Conservation (phyloP, 176 grass and related monocot species). For the Ananas comosus region DNA sequence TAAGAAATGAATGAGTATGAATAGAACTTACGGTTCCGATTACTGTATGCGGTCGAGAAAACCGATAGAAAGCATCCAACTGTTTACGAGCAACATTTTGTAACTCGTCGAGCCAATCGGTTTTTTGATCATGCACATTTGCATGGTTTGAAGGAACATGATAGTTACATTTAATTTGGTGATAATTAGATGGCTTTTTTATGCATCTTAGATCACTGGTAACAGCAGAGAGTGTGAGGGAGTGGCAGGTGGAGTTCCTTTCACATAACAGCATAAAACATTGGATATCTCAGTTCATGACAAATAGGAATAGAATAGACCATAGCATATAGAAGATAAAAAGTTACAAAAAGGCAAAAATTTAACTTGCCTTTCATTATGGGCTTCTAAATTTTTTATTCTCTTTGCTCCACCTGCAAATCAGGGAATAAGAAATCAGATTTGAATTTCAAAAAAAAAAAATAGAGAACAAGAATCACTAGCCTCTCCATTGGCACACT, state of each 20-base stretch:
- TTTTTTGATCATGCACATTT: neutral
- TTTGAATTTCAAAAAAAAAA: too few relatives aligned
- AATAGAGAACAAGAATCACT: neutral
- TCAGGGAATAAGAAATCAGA: neutral
- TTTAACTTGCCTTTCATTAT: conserved; percentile 12
- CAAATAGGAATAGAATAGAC: neutral
- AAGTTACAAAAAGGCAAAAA: neutral
- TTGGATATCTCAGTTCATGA: neutral
- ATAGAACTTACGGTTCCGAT: conserved; percentile 58
- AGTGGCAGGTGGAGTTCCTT: neutral
- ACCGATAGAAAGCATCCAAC: conserved; percentile 42
- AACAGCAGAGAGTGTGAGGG: neutral
- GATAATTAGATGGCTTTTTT: conserved; percentile 7
- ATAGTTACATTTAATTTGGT: conserved; percentile 7
- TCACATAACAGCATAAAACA: neutral
- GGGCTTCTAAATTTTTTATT: conserved; percentile 6
- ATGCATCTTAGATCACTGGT: conserved; percentile 4
- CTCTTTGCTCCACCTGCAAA: conserved; percentile 3
- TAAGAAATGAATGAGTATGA: neutral
- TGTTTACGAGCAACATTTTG: conserved; percentile 6
- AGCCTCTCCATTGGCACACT: conserved; percentile 17
- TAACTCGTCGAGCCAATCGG: neutral
- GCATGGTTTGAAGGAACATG: conserved; percentile 3
- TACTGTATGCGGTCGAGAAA: conserved; percentile 72
- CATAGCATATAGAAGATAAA: neutral